These are phyloP conservation scores for Leccinellum albellum DNA, from an alignment of 768 basidiomycete species.

Conservation along the genomic window DNA sequence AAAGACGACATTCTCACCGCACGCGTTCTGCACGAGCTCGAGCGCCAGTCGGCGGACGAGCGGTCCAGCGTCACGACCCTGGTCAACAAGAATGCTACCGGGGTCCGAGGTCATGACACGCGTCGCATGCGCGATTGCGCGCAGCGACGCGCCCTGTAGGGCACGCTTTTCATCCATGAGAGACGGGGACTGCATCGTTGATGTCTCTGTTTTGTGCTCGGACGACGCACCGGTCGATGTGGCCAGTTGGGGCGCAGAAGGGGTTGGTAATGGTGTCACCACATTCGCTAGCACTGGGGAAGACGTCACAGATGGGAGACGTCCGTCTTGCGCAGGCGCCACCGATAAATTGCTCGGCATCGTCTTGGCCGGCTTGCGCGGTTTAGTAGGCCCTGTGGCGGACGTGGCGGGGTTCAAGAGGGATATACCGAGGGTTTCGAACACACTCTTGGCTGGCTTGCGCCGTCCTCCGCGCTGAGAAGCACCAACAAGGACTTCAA, in stretches of 20 bases:
- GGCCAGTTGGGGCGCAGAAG: conserved; percentile 29
- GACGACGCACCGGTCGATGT: conserved; percentile 15
- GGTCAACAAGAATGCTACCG: conserved; percentile 67
- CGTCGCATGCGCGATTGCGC: conserved; percentile 78
- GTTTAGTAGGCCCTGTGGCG: conserved; percentile 22
- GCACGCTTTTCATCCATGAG: conserved; percentile 27
- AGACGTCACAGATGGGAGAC: not conserved
- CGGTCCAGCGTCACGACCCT: conserved; percentile 58
- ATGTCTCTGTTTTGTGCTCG: conserved; percentile 26
- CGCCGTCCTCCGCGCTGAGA: conserved; percentile 27
- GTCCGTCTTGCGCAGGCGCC: conserved; percentile 10
- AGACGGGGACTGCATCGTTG: conserved; percentile 26
- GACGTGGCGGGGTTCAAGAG: conserved; percentile 50
- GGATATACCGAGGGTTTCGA: conserved; percentile 69
- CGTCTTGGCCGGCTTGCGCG: conserved; percentile 16
- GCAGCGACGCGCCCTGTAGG: conserved; percentile 62
- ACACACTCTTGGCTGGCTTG: conserved; percentile 59
- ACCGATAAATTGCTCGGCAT: conserved; percentile 20
- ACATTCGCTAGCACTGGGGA: conserved; percentile 18
- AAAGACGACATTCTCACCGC: conserved; percentile 56
- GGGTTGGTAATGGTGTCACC: conserved; percentile 12
- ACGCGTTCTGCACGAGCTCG: conserved; percentile 61
- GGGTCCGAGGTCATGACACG: conserved; percentile 85
- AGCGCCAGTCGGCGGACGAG: conserved; percentile 64
- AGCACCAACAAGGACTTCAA: conserved; percentile 7